These are phyloP conservation scores for Pachysandra terminalis DNA, from an alignment of 164 flowering plant species.

Conservation along the genomic window DNA sequence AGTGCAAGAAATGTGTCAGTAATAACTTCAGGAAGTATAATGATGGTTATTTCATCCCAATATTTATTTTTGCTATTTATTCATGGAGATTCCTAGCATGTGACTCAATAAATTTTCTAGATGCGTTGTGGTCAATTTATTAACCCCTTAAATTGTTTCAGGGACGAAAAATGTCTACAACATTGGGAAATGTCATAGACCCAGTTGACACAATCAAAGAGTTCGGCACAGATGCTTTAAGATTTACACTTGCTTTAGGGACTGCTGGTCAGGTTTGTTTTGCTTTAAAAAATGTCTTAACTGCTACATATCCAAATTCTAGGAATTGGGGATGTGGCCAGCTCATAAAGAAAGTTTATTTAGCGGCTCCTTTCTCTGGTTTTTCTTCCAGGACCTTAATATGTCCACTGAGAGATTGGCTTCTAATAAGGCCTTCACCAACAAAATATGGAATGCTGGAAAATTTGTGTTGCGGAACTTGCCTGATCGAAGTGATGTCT, in stretches of 20 bases:
- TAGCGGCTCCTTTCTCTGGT: neutral
- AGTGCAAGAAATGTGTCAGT: no score
- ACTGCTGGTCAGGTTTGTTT: conserved; percentile 93
- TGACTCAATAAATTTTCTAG: no score
- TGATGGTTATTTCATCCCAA: no score
- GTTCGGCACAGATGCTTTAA: conserved; percentile 91
- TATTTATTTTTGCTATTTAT: no score
- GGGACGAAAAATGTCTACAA: conserved; percentile 97
- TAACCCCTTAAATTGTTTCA: conserved; percentile 29
- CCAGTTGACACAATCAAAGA: conserved; percentile 85
- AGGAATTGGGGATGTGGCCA: neutral
- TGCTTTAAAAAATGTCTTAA: conserved; percentile 7
- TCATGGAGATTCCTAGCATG: no score
- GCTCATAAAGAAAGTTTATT: neutral
- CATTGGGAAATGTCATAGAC: conserved; percentile 92
- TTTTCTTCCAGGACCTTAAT: conserved; percentile 75
- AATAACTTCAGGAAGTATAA: no score
- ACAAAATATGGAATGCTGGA: conserved; percentile 98
- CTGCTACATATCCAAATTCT: conserved; percentile 1
- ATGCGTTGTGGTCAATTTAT: neutral
- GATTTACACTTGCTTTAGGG: conserved; percentile 82
- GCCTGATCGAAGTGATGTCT: conserved; percentile 55
- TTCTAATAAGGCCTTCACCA: conserved; percentile 95
- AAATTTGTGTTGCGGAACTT: conserved; percentile 87
- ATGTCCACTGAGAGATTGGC: conserved; percentile 82